Conservation (phyloP, 768 basidiomycete genomes). For the Lactifluus volemus region DNA sequence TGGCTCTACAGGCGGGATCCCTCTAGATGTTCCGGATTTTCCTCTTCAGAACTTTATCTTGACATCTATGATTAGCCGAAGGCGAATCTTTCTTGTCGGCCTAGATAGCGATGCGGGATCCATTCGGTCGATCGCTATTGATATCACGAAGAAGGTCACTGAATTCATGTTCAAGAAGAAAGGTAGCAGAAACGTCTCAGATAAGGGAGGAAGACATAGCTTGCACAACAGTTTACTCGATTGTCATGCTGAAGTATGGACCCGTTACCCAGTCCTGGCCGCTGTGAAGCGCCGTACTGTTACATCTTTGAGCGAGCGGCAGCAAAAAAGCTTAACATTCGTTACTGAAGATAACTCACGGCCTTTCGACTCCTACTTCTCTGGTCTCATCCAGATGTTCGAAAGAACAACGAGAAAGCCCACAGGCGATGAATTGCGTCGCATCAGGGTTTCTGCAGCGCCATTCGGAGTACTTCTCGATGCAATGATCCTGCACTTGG, state of each 20-base stretch:
- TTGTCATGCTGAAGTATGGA: slow-evolving; percentile 11
- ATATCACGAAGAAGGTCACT: slow-evolving; percentile 47
- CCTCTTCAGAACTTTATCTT: slow-evolving; percentile 24
- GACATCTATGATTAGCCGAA: slow-evolving; percentile 40
- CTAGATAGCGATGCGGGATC: slow-evolving; percentile 28
- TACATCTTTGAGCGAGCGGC: slow-evolving; percentile 21
- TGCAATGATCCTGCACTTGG: neutral
- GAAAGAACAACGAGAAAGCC: slow-evolving; percentile 41
- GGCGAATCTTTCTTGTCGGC: slow-evolving; percentile 34
- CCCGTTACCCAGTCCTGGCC: slow-evolving; percentile 9
- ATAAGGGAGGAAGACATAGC: slow-evolving; percentile 19
- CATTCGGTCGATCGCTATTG: slow-evolving; percentile 38
- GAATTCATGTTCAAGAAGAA: slow-evolving; percentile 48
- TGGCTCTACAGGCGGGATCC: slow-evolving; percentile 39
- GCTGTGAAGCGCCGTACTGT: slow-evolving; percentile 11
- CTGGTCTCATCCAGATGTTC: slow-evolving; percentile 36
- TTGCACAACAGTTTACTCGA: slow-evolving; percentile 31
- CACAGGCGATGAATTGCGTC: slow-evolving; percentile 35
- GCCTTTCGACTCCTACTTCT: slow-evolving; percentile 36
- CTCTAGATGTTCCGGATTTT: slow-evolving; percentile 28
- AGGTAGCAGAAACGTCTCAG: slow-evolving; percentile 21
- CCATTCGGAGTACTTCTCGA: slow-evolving; percentile 24
- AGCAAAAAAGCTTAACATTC: slow-evolving; percentile 33
- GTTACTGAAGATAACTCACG: slow-evolving; percentile 32
- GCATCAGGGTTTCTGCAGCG: slow-evolving; percentile 29